Evolutionary conservation across 176 grass and related monocot genomes (phyloP), one percentile per base, ranked within the genome.

Genomic region (Avena sativa): DNA sequence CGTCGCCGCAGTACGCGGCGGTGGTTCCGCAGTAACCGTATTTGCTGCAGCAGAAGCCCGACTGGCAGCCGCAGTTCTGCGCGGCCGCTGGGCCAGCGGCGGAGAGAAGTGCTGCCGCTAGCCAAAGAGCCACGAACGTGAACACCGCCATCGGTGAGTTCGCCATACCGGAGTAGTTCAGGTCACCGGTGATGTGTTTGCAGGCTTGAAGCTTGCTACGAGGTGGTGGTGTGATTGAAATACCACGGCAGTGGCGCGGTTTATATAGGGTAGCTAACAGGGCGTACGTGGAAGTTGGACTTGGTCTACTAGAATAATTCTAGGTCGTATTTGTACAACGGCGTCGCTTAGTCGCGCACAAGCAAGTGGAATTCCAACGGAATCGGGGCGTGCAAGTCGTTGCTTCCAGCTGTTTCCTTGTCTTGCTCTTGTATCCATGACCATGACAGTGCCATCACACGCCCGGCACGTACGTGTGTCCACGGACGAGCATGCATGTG

Each of bases 11-110:
- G 74, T 92, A 89, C 7, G 0, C 8, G 16, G 8, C 14, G 17
- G 9, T n/a, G 3, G 3, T 48, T 78, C 90, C 86, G 64, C 90
- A 92, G 86, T 26, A 92, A 0, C 90, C 90, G 0, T 0, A 79
- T 38, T 50, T 4, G 86, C 90, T 92, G 83, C 90, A 92, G 87
- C 90, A 92, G 4, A n/a, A 53, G 83, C 11, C 38, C 14, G 56
- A 0, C 63, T 70, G 58, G 79, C 90, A 92, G 62, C 83, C 73
- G 38, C 87, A 92, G 83, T 85, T 46, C 88, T 85, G 88, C 46
- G 81, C 71, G 17, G 61, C 78, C 6, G 62, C 72, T 0, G 62
- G 79, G 0, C 51, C 20, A 3, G 68, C 23, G 21, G n/a, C 58
- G 10, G 72, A 17, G 19, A 86, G 51, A 11, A 90, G 16, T 4